phyloP scores from a whole-genome alignment of 352 stramenopile genomes.

The Globisporangium parvum region DNA sequence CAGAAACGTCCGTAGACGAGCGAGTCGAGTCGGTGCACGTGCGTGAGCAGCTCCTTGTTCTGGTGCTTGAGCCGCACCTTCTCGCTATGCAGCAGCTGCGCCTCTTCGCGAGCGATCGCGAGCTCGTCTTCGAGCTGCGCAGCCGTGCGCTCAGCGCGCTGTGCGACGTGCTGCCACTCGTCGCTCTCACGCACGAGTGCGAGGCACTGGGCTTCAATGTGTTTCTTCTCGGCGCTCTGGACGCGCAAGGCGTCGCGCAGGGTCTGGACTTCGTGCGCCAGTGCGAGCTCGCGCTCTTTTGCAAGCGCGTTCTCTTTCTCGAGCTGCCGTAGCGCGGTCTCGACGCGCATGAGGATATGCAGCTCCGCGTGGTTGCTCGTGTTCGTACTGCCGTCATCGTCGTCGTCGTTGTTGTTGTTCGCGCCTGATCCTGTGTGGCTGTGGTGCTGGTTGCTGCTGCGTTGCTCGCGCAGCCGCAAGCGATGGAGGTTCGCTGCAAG shows the following conservation, averaged over 20 bases:
- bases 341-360: slow-evolving; percentile 65
- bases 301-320: slow-evolving; percentile 58
- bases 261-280: slow-evolving; percentile 47
- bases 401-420: slow-evolving; percentile 2
- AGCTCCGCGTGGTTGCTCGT: slow-evolving; percentile 34
- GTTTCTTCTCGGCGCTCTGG: slow-evolving; percentile 44
- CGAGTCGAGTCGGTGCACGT: slow-evolving; percentile 70
- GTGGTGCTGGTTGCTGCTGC: neutral
- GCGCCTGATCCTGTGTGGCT: neutral
- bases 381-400: slow-evolving; percentile 11
- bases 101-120: slow-evolving; percentile 53
- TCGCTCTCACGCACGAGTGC: slow-evolving; percentile 40
- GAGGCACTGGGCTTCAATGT: slow-evolving; percentile 37
- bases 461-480: slow-evolving; percentile 3
- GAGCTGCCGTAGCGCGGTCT: slow-evolving; percentile 59
- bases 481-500: slow-evolving; percentile 11
- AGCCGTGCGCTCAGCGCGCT: slow-evolving; percentile 36
- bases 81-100: slow-evolving; percentile 51
- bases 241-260: slow-evolving; percentile 50
- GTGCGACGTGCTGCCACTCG: slow-evolving; percentile 46
- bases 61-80: slow-evolving; percentile 53
- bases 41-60: slow-evolving; percentile 63
- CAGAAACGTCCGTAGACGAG: slow-evolving; percentile 76
- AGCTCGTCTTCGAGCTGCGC: slow-evolving; percentile 58
- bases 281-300: slow-evolving; percentile 38